Evolutionary conservation across 2,329 filamentous ascomycete species (phyloP).

Genomic region (Fusarium tuaranense): DNA sequence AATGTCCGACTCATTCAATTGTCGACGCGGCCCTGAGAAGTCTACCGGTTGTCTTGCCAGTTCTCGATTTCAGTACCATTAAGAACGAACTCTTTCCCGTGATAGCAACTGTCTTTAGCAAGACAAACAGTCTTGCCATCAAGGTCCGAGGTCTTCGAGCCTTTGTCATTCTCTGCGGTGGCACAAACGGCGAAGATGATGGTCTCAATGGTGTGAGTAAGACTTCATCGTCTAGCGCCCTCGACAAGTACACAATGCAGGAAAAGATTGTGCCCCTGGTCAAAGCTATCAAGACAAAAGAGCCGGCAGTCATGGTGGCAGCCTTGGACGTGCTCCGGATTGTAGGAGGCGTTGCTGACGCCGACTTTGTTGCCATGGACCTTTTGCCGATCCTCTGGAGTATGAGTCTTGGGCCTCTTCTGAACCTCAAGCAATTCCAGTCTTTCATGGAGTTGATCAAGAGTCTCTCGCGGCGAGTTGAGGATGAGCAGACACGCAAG

Average conservation of each 20-base stretch:
- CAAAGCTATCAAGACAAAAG: slow-evolving; percentile 95
- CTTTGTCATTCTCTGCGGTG: slow-evolving; percentile 90
- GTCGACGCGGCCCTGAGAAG: slow-evolving; percentile 87
- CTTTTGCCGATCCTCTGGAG: slow-evolving; percentile 90
- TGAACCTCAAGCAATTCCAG: slow-evolving; percentile 90
- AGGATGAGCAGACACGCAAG: slow-evolving; percentile 89
- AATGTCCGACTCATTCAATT: slow-evolving; percentile 88
- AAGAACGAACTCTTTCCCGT: slow-evolving; percentile 97
- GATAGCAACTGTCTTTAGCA: slow-evolving; percentile 89
- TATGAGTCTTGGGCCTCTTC: slow-evolving; percentile 89
- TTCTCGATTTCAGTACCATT: slow-evolving; percentile 95
- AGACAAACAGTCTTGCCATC: slow-evolving; percentile 92
- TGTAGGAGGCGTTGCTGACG: slow-evolving; percentile 84
- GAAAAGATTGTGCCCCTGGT: slow-evolving; percentile 95
- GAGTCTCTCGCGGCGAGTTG: slow-evolving; percentile 80
- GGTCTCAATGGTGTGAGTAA: slow-evolving; percentile 82
- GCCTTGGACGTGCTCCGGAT: slow-evolving; percentile 86
- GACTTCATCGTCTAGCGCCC: slow-evolving; percentile 76
- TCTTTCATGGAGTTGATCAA: slow-evolving; percentile 92
- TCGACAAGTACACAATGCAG: slow-evolving; percentile 98
- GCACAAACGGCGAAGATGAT: slow-evolving; percentile 70
- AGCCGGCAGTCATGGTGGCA: slow-evolving; percentile 97
- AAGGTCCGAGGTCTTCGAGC: slow-evolving; percentile 94
- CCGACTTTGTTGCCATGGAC: slow-evolving; percentile 92
- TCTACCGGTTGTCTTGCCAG: slow-evolving; percentile 82